A percentile compares a stretch with the other conserved stretches of the same genome.
Evolutionary conservation across 129 eudicot genomes (phyloP).

Genomic region (Heracleum sosnowskyi): DNA sequence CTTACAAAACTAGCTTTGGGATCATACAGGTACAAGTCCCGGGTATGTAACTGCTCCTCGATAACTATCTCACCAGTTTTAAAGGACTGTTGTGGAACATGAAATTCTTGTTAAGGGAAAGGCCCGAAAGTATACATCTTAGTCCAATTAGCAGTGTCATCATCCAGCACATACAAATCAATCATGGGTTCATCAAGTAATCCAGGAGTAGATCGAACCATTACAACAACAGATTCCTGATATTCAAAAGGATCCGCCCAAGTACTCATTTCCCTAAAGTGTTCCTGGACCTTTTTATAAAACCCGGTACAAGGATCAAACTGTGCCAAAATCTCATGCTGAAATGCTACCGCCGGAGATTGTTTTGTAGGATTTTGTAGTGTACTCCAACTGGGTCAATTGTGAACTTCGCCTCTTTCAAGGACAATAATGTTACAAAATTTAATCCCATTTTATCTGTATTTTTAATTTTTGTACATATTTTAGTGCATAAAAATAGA

Average conservation of each 20-base stretch:
- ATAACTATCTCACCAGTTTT: not conserved
- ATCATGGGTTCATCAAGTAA: too few relatives aligned
- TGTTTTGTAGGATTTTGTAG: too few relatives aligned
- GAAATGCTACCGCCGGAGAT: not conserved
- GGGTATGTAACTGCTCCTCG: not conserved
- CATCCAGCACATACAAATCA: not conserved
- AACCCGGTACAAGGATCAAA: constrained; percentile 7
- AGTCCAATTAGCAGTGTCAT: not conserved
- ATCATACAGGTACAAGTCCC: not conserved
- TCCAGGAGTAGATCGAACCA: too few relatives aligned
- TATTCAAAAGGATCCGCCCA: not conserved
- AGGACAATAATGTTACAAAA: too few relatives aligned
- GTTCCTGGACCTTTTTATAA: not conserved
- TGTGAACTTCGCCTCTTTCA: too few relatives aligned
- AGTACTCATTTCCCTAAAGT: not conserved
- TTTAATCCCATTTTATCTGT: too few relatives aligned
- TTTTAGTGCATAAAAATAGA: too few relatives aligned
- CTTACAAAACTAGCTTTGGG: not conserved
- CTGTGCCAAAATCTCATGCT: not conserved
- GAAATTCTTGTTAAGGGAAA: not conserved
- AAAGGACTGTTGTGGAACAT: not conserved
- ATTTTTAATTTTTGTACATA: too few relatives aligned
- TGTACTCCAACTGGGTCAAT: too few relatives aligned
- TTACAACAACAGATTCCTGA: not conserved
- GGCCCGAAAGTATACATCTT: not conserved